These are phyloP conservation scores for Arthrobotrys musiformis DNA, from an alignment of 2,329 filamentous ascomycete species.

Conservation along the genomic window DNA sequence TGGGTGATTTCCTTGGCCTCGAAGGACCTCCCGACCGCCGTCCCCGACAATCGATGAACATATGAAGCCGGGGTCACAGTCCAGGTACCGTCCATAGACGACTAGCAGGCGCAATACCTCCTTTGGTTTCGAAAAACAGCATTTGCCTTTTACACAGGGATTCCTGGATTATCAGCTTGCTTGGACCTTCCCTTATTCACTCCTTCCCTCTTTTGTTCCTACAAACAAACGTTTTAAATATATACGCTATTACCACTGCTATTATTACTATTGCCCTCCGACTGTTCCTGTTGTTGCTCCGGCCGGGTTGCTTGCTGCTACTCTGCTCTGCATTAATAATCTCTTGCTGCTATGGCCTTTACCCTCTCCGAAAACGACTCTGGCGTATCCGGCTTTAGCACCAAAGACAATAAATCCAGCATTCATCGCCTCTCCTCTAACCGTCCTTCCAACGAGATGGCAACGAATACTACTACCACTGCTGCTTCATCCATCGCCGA, in stretches of 20 bases:
- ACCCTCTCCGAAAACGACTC: conserved; percentile 56
- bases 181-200: conserved; percentile 35
- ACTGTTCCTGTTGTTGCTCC: not conserved
- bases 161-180: conserved; percentile 38
- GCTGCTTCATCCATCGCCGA: conserved; percentile 53
- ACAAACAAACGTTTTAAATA: conserved; percentile 7
- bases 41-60: conserved; percentile 3
- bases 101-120: conserved; percentile 9
- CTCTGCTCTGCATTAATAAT: not conserved
- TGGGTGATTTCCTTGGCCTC: not conserved
- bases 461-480: conserved; percentile 51
- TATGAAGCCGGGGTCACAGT: conserved; percentile 7
- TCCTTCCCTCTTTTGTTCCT: not conserved
- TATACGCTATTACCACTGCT: not conserved
- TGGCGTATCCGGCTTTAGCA: conserved; percentile 54
- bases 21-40: not conserved
- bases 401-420: conserved; percentile 53
- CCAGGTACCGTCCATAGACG: conserved; percentile 19
- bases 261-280: no score
- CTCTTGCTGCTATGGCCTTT: conserved; percentile 55
- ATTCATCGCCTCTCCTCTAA: conserved; percentile 55
- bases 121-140: not conserved
- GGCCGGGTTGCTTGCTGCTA: not conserved
- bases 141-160: conserved; percentile 3
- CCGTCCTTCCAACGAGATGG: conserved; percentile 55